Conservation (phyloP, 108 stramenopile species). For the Conticribra guillardii region DNA sequence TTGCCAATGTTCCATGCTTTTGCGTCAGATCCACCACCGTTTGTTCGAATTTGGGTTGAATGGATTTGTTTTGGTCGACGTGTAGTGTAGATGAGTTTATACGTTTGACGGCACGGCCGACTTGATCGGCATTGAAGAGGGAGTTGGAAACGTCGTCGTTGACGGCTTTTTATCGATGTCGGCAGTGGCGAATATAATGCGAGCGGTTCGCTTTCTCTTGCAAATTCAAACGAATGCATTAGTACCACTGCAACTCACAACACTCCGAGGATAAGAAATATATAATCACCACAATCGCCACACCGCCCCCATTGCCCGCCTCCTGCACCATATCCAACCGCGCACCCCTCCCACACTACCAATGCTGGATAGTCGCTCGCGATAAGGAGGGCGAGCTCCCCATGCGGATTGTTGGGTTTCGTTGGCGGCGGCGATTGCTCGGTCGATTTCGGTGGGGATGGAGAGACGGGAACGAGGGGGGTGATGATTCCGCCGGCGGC, state of each 20-base stretch:
- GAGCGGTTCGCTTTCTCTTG: constrained; percentile 88
- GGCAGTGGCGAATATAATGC: constrained; percentile 86
- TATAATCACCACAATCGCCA: constrained; percentile 57
- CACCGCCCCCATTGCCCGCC: constrained; percentile 54
- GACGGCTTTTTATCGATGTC: constrained; percentile 83
- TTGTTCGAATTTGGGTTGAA: constrained; percentile 76
- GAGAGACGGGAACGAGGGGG: constrained; percentile 57
- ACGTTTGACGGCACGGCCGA: constrained; percentile 85
- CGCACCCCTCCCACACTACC: constrained; percentile 56
- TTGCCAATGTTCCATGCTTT: constrained; percentile 68
- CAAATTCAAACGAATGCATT: constrained; percentile 62
- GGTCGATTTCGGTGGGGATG: constrained; percentile 55
- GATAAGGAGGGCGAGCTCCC: constrained; percentile 52
- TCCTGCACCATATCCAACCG: constrained; percentile 66
- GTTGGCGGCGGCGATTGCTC: constrained; percentile 48
- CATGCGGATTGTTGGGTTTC: constrained; percentile 56
- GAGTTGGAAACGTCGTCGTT: constrained; percentile 80
- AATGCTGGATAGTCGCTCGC: constrained; percentile 51
- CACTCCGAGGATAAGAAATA: constrained; percentile 79
- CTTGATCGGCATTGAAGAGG: constrained; percentile 82
- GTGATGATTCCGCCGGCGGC: constrained; percentile 70
- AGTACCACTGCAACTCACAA: constrained; percentile 42
- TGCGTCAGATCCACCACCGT: constrained; percentile 58
- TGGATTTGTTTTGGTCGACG: constrained; percentile 78
- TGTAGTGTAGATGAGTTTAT: too few relatives aligned